phyloP scores from a whole-genome alignment of 169 alveolate species.

The Fabrea salina region DNA sequence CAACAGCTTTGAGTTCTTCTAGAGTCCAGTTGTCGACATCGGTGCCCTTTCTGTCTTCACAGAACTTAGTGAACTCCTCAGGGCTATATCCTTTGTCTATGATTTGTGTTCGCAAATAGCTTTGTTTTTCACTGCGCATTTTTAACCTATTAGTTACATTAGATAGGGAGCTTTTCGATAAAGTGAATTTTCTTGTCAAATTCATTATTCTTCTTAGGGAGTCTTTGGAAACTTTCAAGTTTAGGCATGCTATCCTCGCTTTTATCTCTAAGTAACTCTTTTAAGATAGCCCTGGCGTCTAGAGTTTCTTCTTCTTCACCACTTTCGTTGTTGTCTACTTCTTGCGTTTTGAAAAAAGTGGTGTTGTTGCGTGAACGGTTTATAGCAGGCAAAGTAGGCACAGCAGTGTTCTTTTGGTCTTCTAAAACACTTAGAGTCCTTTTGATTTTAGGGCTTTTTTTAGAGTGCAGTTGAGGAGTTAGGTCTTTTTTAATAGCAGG shows the following conservation, averaged over 20 bases:
- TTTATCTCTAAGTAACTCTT: neutral
- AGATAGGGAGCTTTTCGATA: neutral
- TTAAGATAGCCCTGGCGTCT: neutral
- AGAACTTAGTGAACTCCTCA: slow-evolving; percentile 12
- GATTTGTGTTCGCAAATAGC: slow-evolving; percentile 6
- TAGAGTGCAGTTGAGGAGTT: neutral
- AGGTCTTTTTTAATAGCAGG: neutral
- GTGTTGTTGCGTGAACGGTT: neutral
- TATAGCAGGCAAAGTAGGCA: neutral
- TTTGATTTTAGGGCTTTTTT: neutral
- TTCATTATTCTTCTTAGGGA: neutral
- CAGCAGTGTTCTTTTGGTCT: neutral
- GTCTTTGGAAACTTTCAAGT: neutral
- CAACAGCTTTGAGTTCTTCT: slow-evolving; percentile 5
- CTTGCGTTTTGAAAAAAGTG: neutral
- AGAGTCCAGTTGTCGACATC: neutral
- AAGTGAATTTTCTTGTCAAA: neutral
- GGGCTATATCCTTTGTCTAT: slow-evolving; percentile 27
- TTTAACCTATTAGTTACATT: too few relatives aligned
- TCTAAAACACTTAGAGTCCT: neutral
- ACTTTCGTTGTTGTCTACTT: neutral
- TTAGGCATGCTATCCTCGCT: neutral
- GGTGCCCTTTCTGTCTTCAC: neutral
- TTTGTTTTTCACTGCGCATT: neutral
- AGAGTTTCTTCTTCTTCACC: neutral